Percentiles rank a stretch among this genome's conserved stretches.
Conservation (phyloP, 306 rosid species). For the Cucurbita moschata region DNA sequence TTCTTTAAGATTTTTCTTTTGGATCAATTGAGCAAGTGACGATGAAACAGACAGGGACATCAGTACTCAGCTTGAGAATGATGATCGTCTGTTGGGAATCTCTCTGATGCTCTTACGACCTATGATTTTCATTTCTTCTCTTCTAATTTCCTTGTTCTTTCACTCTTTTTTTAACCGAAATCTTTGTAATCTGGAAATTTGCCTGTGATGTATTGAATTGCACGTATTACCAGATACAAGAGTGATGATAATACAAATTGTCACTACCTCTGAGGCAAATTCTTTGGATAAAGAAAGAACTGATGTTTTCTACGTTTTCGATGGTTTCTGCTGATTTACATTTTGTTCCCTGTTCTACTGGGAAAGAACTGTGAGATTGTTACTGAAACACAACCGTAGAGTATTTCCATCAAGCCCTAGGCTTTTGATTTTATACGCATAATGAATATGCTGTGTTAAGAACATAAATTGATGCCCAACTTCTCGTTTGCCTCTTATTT, state of each 20-base stretch:
- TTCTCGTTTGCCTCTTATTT: constrained; percentile 28
- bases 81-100: constrained; percentile 55
- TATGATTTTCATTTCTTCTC: not conserved
- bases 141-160: not conserved
- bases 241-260: constrained; percentile 52
- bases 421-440: not conserved
- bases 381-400: not conserved
- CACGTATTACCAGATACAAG: constrained; percentile 35
- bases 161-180: not conserved
- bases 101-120: constrained; percentile 33
- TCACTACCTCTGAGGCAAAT: constrained; percentile 56
- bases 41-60: constrained; percentile 58
- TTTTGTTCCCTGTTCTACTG: not conserved
- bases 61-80: constrained; percentile 31
- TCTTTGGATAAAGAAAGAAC: not conserved
- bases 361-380: not conserved
- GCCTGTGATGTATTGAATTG: constrained; percentile 44
- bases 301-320: not conserved
- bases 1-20: not conserved
- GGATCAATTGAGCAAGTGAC: constrained; percentile 19
- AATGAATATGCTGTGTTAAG: not conserved
- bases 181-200: not conserved
- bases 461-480: not conserved
- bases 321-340: not conserved
- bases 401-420: not conserved